Conservation (phyloP, 257 asterid genomes). For the Jasminum sambac region DNA sequence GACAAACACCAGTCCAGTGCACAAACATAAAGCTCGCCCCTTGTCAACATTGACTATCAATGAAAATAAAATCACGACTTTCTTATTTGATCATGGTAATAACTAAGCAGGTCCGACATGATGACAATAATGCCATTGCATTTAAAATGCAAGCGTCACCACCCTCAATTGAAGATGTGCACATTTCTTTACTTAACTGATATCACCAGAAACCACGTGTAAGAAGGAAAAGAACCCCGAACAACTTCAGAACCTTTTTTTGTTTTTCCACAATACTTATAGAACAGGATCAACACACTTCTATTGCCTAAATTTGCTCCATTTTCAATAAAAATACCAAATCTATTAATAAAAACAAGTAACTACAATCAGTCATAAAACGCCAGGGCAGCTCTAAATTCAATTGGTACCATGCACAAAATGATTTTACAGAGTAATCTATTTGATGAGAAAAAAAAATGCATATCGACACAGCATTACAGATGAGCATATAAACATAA, state of each 20-base stretch:
- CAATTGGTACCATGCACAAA: constrained; percentile 5
- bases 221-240: not conserved
- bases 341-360: constrained; percentile 3
- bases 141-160: not conserved
- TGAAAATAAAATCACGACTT: constrained; percentile 14
- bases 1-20: not conserved
- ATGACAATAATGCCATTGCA: not conserved
- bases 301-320: constrained; percentile 3
- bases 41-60: not conserved
- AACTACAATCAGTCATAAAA: constrained; percentile 7
- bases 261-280: constrained; percentile 8
- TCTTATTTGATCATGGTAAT: not conserved
- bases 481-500: not conserved
- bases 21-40: not conserved
- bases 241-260: not conserved
- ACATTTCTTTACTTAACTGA: constrained; percentile 1
- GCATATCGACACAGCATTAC: not conserved
- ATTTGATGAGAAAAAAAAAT: not conserved
- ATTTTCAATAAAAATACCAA: not conserved
- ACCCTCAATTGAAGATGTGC: constrained; percentile 13
- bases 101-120: not conserved
- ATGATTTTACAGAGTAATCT: not conserved
- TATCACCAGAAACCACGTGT: not conserved
- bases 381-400: constrained; percentile 14
- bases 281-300: constrained; percentile 9